Evolutionary conservation across 192 early-diverging fungal genomes (phyloP).

Genomic region (Coemansia sp.): DNA sequence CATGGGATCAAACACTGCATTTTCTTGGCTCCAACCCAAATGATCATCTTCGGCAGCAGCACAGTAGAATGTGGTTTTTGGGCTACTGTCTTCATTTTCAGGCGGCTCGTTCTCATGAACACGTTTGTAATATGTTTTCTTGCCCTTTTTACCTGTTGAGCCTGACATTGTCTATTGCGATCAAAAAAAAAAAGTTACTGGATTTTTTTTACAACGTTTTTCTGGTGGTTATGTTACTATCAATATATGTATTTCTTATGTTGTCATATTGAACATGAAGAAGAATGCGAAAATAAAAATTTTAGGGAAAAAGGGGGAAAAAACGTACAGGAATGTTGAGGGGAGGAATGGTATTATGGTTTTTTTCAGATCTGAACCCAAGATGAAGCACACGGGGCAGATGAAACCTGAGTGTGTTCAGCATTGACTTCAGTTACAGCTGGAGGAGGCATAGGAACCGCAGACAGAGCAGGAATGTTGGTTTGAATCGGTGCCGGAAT

Average conservation of each 20-base stretch:
- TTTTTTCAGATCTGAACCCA: conserved; percentile 7
- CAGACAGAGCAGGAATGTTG: conserved; percentile 1
- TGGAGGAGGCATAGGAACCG: conserved; percentile 4
- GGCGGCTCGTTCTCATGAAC: conserved; percentile 17
- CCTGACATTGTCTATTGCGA: conserved; percentile 6
- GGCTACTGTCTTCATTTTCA: not conserved
- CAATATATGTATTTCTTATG: not conserved
- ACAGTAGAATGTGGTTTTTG: conserved; percentile 5
- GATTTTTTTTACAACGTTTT: not conserved
- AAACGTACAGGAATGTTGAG: not conserved
- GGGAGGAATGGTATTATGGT: not conserved
- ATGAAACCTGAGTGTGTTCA: conserved; percentile 4
- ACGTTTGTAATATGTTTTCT: conserved; percentile 24
- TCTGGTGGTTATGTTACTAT: too few species aligned
- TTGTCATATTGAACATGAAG: conserved; percentile 2
- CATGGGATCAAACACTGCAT: conserved; percentile 34
- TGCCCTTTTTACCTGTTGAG: conserved; percentile 3
- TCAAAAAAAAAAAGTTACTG: not conserved
- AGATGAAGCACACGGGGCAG: conserved; percentile 19
- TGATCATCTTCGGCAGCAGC: conserved; percentile 39
- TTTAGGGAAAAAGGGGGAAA: not conserved
- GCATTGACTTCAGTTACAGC: conserved; percentile 2
- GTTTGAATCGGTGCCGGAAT: conserved; percentile 3
- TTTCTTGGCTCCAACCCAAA: conserved; percentile 28
- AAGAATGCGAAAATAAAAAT: not conserved